A percentile compares a stretch with the other conserved stretches of the same genome.
Conservation (phyloP, 116 monocot species). For the Posidonia oceanica region DNA sequence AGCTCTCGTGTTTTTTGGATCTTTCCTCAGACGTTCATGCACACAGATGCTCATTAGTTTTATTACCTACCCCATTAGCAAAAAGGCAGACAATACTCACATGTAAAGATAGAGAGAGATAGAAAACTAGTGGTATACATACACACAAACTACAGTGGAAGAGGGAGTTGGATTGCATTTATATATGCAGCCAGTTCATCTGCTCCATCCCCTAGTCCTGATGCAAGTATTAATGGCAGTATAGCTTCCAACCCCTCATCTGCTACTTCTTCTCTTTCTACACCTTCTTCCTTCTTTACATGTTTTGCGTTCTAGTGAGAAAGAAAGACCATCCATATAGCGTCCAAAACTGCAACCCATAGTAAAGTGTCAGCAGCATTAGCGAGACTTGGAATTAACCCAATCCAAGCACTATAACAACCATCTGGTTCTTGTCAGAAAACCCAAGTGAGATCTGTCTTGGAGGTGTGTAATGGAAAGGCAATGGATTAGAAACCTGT, state of each 20-base stretch:
- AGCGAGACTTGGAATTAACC: neutral
- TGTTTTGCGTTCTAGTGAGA: neutral
- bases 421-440: neutral
- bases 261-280: neutral
- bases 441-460: neutral
- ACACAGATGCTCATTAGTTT: too few relatives aligned
- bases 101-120: neutral
- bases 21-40: too few relatives aligned
- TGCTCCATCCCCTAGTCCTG: neutral
- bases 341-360: constrained; percentile 7
- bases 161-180: constrained; percentile 2
- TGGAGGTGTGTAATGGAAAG: neutral
- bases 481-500: neutral
- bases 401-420: constrained; percentile 4
- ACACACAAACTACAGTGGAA: neutral
- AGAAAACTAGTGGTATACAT: neutral
- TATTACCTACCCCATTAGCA: too few relatives aligned
- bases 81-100: too few relatives aligned
- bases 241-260: too few relatives aligned
- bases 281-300: neutral
- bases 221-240: neutral
- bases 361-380: constrained; percentile 7
- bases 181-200: neutral
- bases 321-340: neutral
- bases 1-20: too few relatives aligned